phyloP scores from a whole-genome alignment of 129 eudicot species.

The Deinandra increscens region DNA sequence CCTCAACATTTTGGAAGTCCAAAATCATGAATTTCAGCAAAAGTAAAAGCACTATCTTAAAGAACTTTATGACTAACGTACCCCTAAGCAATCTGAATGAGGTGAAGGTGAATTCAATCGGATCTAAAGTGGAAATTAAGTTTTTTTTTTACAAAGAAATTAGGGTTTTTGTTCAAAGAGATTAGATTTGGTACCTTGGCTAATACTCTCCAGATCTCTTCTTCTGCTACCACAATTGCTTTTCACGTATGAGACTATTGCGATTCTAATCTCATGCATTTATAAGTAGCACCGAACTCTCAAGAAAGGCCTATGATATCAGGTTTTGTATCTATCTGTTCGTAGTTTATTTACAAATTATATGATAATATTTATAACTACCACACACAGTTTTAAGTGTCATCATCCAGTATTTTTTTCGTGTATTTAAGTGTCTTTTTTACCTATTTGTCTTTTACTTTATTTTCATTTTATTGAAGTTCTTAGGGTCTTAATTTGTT shows the following conservation, averaged over 20 bases:
- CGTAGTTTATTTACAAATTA: background rate
- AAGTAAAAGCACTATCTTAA: background rate
- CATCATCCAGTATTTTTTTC: no score
- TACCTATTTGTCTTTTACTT: no score
- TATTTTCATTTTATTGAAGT: no score
- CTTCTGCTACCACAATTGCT: background rate
- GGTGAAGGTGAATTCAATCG: background rate
- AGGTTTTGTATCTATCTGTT: no score
- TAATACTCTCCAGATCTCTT: slow-evolving; percentile 6
- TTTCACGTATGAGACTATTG: no score
- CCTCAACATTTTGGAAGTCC: background rate
- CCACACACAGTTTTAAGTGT: no score
- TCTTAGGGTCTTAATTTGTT: no score
- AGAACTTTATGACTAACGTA: background rate
- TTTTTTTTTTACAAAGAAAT: background rate
- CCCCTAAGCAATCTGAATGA: background rate
- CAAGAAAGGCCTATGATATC: background rate
- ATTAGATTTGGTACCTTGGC: slow-evolving; percentile 12
- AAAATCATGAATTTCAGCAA: slow-evolving; percentile 4
- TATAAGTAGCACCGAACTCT: background rate
- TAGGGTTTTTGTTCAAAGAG: background rate
- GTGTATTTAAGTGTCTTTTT: no score
- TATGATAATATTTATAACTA: background rate
- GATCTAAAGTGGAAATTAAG: no score
- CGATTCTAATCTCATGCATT: background rate